phyloP scores from a whole-genome alignment of 768 basidiomycete genomes.

The Paxillus ammoniavirescens region DNA sequence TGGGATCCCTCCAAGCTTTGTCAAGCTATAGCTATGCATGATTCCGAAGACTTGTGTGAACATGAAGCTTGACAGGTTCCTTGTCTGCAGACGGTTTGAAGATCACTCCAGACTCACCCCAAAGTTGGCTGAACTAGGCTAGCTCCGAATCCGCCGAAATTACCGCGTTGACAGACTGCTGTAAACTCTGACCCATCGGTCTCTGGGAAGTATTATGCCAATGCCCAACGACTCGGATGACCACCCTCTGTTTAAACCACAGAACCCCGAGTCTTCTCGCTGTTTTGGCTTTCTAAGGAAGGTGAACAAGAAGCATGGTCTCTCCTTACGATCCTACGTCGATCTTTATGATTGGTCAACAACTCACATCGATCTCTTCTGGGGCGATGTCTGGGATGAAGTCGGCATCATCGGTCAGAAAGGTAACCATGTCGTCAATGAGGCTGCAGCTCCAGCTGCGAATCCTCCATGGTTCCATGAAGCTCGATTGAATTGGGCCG shows the following conservation, averaged over 20 bases:
- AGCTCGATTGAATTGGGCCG: slow-evolving; percentile 74
- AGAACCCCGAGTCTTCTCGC: slow-evolving; percentile 40
- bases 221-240: background rate
- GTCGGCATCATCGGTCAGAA: slow-evolving; percentile 61
- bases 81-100: too few species aligned
- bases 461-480: slow-evolving; percentile 74
- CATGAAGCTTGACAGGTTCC: too few species aligned
- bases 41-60: too few species aligned
- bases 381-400: slow-evolving; percentile 73
- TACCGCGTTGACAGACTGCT: too few species aligned
- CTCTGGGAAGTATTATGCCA: background rate
- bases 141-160: background rate
- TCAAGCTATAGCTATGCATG: too few species aligned
- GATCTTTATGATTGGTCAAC: slow-evolving; percentile 72
- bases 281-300: slow-evolving; percentile 47
- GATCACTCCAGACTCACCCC: too few species aligned
- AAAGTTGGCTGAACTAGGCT: background rate
- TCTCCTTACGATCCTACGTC: slow-evolving; percentile 51
- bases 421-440: slow-evolving; percentile 59
- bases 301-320: slow-evolving; percentile 47
- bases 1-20: too few species aligned
- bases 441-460: slow-evolving; percentile 45
- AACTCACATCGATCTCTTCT: slow-evolving; percentile 59
- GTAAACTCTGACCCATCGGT: background rate
- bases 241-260: slow-evolving; percentile 45